phyloP scores from a whole-genome alignment of 2,329 filamentous ascomycete genomes.

The Cryphonectria naterciae region DNA sequence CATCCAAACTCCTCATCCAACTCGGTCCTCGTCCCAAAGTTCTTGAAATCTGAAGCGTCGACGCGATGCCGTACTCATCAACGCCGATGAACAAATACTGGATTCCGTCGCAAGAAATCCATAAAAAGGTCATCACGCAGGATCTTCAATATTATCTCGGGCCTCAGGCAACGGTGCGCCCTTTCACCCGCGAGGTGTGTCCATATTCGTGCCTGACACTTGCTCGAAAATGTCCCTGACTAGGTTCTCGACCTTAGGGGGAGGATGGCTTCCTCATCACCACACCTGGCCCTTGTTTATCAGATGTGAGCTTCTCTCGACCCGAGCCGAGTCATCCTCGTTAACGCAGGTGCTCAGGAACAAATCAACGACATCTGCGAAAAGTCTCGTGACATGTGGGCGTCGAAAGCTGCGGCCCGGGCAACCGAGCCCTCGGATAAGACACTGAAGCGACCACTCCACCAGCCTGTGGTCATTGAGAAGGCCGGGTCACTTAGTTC shows the following conservation, averaged over 20 bases:
- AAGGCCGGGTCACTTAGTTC: conserved; percentile 43
- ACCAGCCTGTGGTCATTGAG: conserved; percentile 58
- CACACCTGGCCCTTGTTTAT: conserved; percentile 60
- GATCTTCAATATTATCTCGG: conserved; percentile 63
- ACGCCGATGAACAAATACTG: conserved; percentile 60
- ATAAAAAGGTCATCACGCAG: conserved; percentile 63
- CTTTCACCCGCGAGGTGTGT: conserved; percentile 60
- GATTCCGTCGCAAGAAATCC: conserved; percentile 63
- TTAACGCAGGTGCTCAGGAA: conserved; percentile 48
- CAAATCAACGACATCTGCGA: conserved; percentile 66
- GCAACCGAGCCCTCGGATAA: conserved; percentile 51
- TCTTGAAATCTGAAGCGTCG: neutral
- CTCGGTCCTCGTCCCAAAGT: neutral
- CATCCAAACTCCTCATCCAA: neutral
- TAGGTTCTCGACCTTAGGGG: conserved; percentile 45
- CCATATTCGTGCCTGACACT: conserved; percentile 33
- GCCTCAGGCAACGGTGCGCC: conserved; percentile 59
- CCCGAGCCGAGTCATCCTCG: conserved; percentile 25
- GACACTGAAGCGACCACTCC: conserved; percentile 59
- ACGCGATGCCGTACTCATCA: conserved; percentile 35
- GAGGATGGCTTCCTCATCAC: conserved; percentile 65
- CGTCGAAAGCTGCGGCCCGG: conserved; percentile 57
- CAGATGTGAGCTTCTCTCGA: conserved; percentile 53
- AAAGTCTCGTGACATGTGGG: conserved; percentile 63
- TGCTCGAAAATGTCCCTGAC: conserved; percentile 19